A percentile compares a stretch with the other conserved stretches of the same genome.
phyloP scores from a whole-genome alignment of 345 rosid species.

The Populus deltoides region DNA sequence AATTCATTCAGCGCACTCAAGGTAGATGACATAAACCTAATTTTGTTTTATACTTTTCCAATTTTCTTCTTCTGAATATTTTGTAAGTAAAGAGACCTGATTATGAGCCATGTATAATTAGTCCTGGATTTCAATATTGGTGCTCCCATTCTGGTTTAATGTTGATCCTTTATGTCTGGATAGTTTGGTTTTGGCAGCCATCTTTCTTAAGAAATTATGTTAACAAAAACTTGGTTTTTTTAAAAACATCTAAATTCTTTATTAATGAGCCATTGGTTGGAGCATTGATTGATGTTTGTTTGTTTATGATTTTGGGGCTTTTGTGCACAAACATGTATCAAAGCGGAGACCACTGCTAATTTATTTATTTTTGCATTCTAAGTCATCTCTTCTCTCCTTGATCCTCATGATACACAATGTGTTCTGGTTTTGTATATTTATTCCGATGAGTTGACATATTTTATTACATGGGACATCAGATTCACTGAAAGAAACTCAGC shows the following conservation, averaged over 20 bases:
- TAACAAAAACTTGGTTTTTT: background rate
- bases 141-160: background rate
- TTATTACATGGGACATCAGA: conserved; percentile 52
- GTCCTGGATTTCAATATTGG: background rate
- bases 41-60: conserved; percentile 36
- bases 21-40: conserved; percentile 90
- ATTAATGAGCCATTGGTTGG: background rate
- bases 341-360: conserved; percentile 16
- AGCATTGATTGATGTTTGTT: conserved; percentile 8
- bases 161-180: background rate
- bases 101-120: background rate
- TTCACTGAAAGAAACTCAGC: conserved; percentile 28
- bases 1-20: conserved; percentile 80
- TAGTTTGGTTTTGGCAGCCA: background rate
- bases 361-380: background rate
- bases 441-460: conserved; percentile 44
- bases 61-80: conserved; percentile 39
- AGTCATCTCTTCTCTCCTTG: conserved; percentile 11
- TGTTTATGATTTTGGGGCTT: conserved; percentile 16
- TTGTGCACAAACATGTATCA: conserved; percentile 8
- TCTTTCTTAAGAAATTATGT: background rate
- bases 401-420: background rate
- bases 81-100: conserved; percentile 26
- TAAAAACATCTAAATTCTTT: background rate
- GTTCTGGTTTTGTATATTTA: conserved; percentile 20